These are phyloP conservation scores for Penicillium capsulatum DNA, from an alignment of 2,329 filamentous ascomycete species.

Conservation along the genomic window DNA sequence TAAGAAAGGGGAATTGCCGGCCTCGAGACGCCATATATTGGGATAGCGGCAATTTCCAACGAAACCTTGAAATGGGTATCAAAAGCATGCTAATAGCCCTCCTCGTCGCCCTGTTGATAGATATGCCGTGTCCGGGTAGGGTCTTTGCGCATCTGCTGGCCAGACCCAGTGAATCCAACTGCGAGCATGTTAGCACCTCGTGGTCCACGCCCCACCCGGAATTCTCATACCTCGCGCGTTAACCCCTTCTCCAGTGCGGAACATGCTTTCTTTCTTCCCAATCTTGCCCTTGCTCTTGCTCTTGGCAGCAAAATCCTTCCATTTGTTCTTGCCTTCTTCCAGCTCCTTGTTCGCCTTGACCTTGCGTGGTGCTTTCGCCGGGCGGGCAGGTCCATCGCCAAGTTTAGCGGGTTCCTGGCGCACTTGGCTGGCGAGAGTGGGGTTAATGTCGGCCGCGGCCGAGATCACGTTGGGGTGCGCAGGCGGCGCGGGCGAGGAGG, in stretches of 20 bases:
- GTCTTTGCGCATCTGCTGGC: constrained; percentile 94
- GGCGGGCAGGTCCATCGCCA: constrained; percentile 55
- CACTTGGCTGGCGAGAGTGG: constrained; percentile 60
- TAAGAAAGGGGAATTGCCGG: constrained; percentile 10
- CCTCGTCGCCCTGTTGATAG: constrained; percentile 71
- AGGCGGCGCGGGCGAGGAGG: constrained; percentile 40
- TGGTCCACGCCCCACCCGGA: not conserved
- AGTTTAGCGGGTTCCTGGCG: constrained; percentile 61
- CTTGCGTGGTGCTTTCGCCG: constrained; percentile 66
- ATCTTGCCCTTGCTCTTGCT: constrained; percentile 63
- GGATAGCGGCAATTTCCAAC: constrained; percentile 1
- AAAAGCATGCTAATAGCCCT: constrained; percentile 45
- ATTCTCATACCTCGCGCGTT: constrained; percentile 71
- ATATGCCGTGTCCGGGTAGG: constrained; percentile 75
- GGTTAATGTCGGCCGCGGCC: constrained; percentile 63
- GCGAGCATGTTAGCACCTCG: not conserved
- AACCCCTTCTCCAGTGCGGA: constrained; percentile 81
- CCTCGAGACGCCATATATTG: constrained; percentile 8
- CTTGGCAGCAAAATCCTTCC: constrained; percentile 87
- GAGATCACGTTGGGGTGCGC: constrained; percentile 57
- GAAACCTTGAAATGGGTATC: not conserved
- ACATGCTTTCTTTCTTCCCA: constrained; percentile 94
- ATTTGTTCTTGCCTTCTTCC: constrained; percentile 85
- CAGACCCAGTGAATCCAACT: constrained; percentile 97
- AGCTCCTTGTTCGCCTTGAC: constrained; percentile 89